Conservation (phyloP, 495 filamentous ascomycete species). For the Aspergillus funiculosus region DNA sequence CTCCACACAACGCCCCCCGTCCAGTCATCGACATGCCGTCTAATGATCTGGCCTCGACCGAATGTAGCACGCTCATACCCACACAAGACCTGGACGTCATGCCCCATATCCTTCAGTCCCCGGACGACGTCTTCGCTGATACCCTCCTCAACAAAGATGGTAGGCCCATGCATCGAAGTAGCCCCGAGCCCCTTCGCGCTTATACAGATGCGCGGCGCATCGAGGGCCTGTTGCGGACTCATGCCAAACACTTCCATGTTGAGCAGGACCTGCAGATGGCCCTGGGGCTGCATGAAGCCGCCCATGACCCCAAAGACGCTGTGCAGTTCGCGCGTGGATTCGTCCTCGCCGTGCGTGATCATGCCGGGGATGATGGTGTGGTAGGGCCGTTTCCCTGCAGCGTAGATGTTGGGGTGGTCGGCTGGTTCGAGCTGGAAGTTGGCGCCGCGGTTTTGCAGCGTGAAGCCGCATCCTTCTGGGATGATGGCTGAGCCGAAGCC, state of each 20-base stretch:
- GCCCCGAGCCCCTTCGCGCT: conserved; percentile 58
- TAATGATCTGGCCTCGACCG: conserved; percentile 86
- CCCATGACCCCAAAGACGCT: conserved; percentile 93
- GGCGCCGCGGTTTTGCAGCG: conserved; percentile 86
- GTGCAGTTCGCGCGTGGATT: conserved; percentile 66
- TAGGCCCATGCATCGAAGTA: conserved; percentile 44
- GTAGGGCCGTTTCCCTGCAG: conserved; percentile 79
- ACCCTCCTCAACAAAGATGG: conserved; percentile 78
- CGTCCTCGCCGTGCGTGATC: conserved; percentile 69
- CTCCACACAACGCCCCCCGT: conserved; percentile 66
- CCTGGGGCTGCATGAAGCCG: conserved; percentile 98
- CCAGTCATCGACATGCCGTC: conserved; percentile 57
- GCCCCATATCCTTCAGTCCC: conserved; percentile 63
- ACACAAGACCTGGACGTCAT: conserved; percentile 60
- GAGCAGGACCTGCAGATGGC: conserved; percentile 88
- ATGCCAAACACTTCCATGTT: conserved; percentile 80
- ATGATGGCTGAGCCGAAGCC: conserved; percentile 87
- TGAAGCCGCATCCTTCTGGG: conserved; percentile 77
- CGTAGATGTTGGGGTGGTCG: conserved; percentile 75
- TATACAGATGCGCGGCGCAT: conserved; percentile 81
- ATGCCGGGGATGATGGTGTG: conserved; percentile 96
- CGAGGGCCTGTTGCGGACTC: conserved; percentile 80
- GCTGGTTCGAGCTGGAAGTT: conserved; percentile 64
- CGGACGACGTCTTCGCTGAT: conserved; percentile 60
- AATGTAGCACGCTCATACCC: conserved; percentile 67